Evolutionary conservation across 106 monocot species (phyloP), one percentile per base, ranked within the genome.

Genomic region (Xerophyta viscosa): DNA sequence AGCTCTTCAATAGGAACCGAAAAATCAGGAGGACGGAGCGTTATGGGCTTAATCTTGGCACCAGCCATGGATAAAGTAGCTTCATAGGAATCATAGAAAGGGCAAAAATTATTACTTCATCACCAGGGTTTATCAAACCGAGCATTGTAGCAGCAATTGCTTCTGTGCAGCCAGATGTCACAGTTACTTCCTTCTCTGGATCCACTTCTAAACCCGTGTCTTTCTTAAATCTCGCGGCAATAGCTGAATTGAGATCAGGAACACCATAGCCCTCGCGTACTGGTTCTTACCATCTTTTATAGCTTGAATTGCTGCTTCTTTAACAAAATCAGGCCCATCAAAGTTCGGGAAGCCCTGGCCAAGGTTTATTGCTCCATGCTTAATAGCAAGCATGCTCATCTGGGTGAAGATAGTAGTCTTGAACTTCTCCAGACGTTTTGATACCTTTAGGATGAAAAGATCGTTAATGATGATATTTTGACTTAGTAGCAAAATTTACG

Each of bases 301-400:
- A 41, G 96, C 88, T 57, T 79, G 57, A 64, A 89, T 98, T 21
- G 96, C 96, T 24, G 85, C 96, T 48, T 85, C 81, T 60, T 98
- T 98, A 12, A 98, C 79, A 51, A 96, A 96, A 8, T 89, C 81
- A 14, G 96, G 96, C 22, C 96, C 96, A 44, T 96, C 96, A 54
- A 98, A 98, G 30, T 89, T 98, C 22, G 96, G 96, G 62, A 98
- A 98, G 22, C 96, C 96, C 64, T 98, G 96, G 10, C 96, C 96
- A 8, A 98, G 76, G 56, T 98, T 98, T 72, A 98, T 86, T 31
- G 89, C 96, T 24, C 85, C 82, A 64, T 98, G 85, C 49, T 86
- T 79, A 29, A 79, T 57, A 22, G 96, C 96, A 31, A 98, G 89
- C 47, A 53, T 73, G 59, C 96, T 96, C 96, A 96, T 96, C 62